Conservation (phyloP, 2,329 filamentous ascomycete genomes). For the Zalaria obscura region DNA sequence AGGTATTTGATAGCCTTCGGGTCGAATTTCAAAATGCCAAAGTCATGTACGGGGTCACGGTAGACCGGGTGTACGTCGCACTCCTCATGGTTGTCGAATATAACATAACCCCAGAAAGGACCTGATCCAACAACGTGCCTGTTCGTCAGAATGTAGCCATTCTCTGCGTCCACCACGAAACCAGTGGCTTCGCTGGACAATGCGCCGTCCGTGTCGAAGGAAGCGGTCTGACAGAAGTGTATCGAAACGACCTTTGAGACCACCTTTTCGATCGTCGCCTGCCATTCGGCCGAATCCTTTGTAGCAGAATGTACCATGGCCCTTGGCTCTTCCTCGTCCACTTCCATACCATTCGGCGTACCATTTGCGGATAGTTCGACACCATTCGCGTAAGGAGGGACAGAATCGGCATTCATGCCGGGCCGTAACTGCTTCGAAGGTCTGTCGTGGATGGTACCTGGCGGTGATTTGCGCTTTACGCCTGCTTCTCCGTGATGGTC, state of each 20-base stretch:
- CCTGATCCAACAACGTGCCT: slow-evolving; percentile 84
- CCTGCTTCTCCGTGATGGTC: slow-evolving; percentile 5
- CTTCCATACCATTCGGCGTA: slow-evolving; percentile 16
- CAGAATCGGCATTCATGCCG: slow-evolving; percentile 7
- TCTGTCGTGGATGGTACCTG: slow-evolving; percentile 15
- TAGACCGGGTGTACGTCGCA: slow-evolving; percentile 95
- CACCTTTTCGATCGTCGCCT: slow-evolving; percentile 85
- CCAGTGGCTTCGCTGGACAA: slow-evolving; percentile 92
- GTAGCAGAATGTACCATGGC: slow-evolving; percentile 33
- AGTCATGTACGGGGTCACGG: slow-evolving; percentile 95
- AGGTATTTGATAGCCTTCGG: slow-evolving; percentile 96
- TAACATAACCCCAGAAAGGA: slow-evolving; percentile 94
- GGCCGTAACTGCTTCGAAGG: slow-evolving; percentile 19
- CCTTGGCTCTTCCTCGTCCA: slow-evolving; percentile 23
- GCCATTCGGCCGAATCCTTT: slow-evolving; percentile 71
- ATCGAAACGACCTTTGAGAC: slow-evolving; percentile 97
- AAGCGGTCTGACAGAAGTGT: slow-evolving; percentile 93
- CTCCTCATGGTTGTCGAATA: slow-evolving; percentile 97
- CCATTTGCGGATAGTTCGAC: slow-evolving; percentile 15
- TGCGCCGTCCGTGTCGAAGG: slow-evolving; percentile 93
- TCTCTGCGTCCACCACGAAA: slow-evolving; percentile 91
- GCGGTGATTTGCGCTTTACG: slow-evolving; percentile 20
- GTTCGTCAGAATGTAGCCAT: slow-evolving; percentile 50
- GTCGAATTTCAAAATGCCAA: slow-evolving; percentile 92
- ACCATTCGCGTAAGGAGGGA: slow-evolving; percentile 11